These are phyloP conservation scores for Urostyla sp. DNA, from an alignment of 73 alveolate species.

Conservation along the genomic window DNA sequence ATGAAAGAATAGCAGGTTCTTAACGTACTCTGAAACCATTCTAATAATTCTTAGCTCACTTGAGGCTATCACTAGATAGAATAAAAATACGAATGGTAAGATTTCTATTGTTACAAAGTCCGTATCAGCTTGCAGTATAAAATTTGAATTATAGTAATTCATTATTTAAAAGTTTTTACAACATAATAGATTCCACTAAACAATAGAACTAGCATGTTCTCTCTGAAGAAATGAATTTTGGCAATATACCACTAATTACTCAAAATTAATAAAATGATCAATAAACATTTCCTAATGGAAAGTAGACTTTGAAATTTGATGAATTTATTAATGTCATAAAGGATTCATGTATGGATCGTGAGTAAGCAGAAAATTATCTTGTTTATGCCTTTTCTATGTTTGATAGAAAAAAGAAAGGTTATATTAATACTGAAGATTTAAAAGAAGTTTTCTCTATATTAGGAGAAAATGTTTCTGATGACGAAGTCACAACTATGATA, in stretches of 20 bases:
- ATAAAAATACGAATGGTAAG: too few relatives aligned
- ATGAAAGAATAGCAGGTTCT: too few relatives aligned
- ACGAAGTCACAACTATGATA: conserved; percentile 72
- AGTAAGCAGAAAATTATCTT: conserved; percentile 69
- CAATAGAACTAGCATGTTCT: too few relatives aligned
- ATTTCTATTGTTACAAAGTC: too few relatives aligned
- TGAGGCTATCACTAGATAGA: too few relatives aligned
- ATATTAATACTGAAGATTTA: conserved; percentile 64
- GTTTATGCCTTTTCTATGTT: conserved; percentile 73
- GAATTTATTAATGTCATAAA: conserved; percentile 66
- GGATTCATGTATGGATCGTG: conserved; percentile 56
- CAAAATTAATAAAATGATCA: conserved; percentile 11
- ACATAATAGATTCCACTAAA: too few relatives aligned
- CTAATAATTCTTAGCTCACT: too few relatives aligned
- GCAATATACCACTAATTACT: conserved; percentile 29
- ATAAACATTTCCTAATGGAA: conserved; percentile 51
- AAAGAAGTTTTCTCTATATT: conserved; percentile 53
- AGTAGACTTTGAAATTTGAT: conserved; percentile 54
- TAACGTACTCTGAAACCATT: too few relatives aligned
- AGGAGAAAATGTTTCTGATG: conserved; percentile 74
- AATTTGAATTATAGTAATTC: too few relatives aligned
- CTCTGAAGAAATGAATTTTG: conserved; percentile 58
- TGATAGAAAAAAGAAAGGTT: conserved; percentile 74
- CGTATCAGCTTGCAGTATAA: too few relatives aligned
- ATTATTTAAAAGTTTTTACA: too few relatives aligned